These are phyloP conservation scores for Backusella parvicylindrica DNA, from an alignment of 192 early-diverging fungal genomes.

Conservation along the genomic window DNA sequence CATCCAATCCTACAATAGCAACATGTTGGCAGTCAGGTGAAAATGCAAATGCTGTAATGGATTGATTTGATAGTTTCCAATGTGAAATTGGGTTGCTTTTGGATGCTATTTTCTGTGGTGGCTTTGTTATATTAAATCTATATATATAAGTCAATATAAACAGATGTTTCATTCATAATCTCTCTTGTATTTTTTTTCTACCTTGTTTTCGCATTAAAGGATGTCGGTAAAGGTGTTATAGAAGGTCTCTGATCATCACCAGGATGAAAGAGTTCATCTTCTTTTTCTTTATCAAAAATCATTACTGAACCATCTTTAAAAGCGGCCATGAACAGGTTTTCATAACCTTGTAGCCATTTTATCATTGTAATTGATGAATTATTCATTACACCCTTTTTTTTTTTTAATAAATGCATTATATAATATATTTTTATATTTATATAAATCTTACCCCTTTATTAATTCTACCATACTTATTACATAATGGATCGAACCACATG, in stretches of 20 bases:
- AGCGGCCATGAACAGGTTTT: slow-evolving; percentile 81
- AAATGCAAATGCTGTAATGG: slow-evolving; percentile 70
- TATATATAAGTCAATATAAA: neutral
- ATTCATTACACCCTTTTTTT: slow-evolving; percentile 59
- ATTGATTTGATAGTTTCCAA: slow-evolving; percentile 36
- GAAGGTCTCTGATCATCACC: neutral
- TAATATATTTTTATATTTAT: neutral
- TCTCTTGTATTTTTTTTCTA: neutral
- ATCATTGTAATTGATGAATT: slow-evolving; percentile 73
- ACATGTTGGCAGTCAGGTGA: slow-evolving; percentile 86
- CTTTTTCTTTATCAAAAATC: slow-evolving; percentile 87
- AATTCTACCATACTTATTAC: slow-evolving; percentile 83
- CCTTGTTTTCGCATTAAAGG: neutral
- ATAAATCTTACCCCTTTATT: slow-evolving; percentile 72
- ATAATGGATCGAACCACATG: slow-evolving; percentile 85
- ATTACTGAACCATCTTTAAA: slow-evolving; percentile 85
- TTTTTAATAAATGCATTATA: neutral
- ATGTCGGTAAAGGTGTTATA: neutral
- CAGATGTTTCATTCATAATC: neutral
- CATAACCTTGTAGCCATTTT: slow-evolving; percentile 88
- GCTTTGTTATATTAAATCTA: slow-evolving; percentile 53
- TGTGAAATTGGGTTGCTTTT: slow-evolving; percentile 44
- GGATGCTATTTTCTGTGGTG: slow-evolving; percentile 48
- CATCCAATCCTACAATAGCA: slow-evolving; percentile 81
- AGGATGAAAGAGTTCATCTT: slow-evolving; percentile 62